Conservation (phyloP, 306 rosid species). For the Senna tora region DNA sequence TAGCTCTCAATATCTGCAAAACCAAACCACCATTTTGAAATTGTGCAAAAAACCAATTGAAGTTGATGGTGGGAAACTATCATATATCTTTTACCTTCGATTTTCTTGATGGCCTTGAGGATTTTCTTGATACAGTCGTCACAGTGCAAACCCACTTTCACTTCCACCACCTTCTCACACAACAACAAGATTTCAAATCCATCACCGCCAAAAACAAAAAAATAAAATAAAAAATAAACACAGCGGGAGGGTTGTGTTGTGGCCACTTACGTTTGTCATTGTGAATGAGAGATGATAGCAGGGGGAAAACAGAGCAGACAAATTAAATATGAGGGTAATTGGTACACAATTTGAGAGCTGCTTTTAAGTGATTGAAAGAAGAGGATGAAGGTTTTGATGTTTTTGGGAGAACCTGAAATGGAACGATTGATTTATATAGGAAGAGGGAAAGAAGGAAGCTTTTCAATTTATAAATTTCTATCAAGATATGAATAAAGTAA, state of each 20-base stretch:
- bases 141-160: constrained; percentile 87
- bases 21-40: neutral
- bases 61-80: neutral
- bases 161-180: constrained; percentile 70
- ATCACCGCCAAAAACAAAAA: neutral
- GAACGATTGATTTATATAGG: constrained; percentile 7
- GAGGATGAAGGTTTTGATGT: constrained; percentile 8
- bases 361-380: neutral
- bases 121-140: constrained; percentile 92
- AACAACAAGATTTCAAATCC: neutral
- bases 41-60: too few relatives aligned
- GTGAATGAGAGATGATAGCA: neutral
- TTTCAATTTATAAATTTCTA: too few relatives aligned
- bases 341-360: constrained; percentile 2
- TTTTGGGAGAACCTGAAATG: constrained; percentile 31
- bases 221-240: neutral
- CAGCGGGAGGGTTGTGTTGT: neutral
- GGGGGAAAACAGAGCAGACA: neutral
- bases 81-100: constrained; percentile 55
- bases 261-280: constrained; percentile 62
- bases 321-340: neutral
- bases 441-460: neutral
- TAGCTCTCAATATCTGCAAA: constrained; percentile 81
- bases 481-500: neutral
- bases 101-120: constrained; percentile 81